A percentile compares a stretch with the other conserved stretches of the same genome.
Evolutionary conservation across 176 grass and related monocot genomes (phyloP).

Genomic region (Rhynchospora breviuscula): DNA sequence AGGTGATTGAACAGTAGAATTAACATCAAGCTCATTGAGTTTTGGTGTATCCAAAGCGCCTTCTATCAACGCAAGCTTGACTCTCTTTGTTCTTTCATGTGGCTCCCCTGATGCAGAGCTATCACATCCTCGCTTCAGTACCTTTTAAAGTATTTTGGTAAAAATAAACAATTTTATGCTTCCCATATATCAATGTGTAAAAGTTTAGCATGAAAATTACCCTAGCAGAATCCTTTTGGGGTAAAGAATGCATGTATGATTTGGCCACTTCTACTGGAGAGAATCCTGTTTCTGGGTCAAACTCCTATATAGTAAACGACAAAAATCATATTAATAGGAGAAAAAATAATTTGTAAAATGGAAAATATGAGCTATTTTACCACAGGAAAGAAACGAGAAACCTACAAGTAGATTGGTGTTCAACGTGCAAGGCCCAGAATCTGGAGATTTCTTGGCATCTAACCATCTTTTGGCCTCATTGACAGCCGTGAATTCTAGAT

Average conservation of each 20-base stretch:
- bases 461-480: conserved; percentile 36
- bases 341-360: background rate
- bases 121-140: conserved; percentile 45
- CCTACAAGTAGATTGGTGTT: conserved; percentile 26
- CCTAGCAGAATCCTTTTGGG: conserved; percentile 1
- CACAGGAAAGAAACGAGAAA: background rate
- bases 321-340: background rate
- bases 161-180: background rate
- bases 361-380: background rate
- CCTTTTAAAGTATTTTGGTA: conserved; percentile 28
- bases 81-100: conserved; percentile 36
- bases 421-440: conserved; percentile 24
- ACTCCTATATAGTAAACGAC: conserved; percentile 13
- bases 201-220: background rate
- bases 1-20: conserved; percentile 3
- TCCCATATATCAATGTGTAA: background rate
- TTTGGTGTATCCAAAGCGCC: conserved; percentile 36
- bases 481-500: conserved; percentile 34
- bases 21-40: conserved; percentile 48
- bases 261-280: conserved; percentile 34
- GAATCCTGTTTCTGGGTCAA: conserved; percentile 25
- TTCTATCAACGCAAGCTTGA: conserved; percentile 44
- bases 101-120: conserved; percentile 26
- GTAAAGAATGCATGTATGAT: conserved; percentile 28
- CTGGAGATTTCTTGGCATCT: conserved; percentile 17